Percentiles rank a stretch among this genome's conserved stretches.
phyloP scores from a whole-genome alignment of 2,329 filamentous ascomycete genomes.

The Nemania serpens region DNA sequence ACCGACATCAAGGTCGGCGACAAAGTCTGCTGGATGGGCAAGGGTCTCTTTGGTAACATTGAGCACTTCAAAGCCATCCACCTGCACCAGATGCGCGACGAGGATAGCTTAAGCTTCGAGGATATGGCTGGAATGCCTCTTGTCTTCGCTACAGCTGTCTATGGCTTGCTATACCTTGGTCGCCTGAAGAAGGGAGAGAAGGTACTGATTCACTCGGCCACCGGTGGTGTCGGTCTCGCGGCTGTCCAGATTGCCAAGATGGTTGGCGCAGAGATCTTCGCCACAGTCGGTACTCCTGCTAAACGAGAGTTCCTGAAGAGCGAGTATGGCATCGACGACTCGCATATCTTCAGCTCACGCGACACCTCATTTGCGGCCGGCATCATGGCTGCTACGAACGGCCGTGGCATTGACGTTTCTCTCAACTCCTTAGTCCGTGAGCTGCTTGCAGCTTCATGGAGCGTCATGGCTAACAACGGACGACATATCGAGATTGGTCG shows the following conservation, averaged over 20 bases:
- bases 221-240: constrained; percentile 50
- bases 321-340: constrained; percentile 40
- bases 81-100: constrained; percentile 36
- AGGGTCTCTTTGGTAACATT: constrained; percentile 44
- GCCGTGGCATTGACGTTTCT: constrained; percentile 48
- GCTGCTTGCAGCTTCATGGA: constrained; percentile 17
- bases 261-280: constrained; percentile 49
- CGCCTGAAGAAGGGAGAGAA: constrained; percentile 37
- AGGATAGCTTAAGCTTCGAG: constrained; percentile 25
- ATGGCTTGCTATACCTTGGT: constrained; percentile 45
- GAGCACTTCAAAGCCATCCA: constrained; percentile 44
- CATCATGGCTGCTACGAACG: constrained; percentile 41
- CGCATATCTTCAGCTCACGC: constrained; percentile 46
- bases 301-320: constrained; percentile 46
- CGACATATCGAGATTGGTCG: constrained; percentile 23
- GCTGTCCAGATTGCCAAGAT: constrained; percentile 48
- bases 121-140: constrained; percentile 43
- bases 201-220: constrained; percentile 51
- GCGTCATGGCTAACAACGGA: constrained; percentile 16
- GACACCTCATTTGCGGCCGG: constrained; percentile 44
- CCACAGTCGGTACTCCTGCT: constrained; percentile 43
- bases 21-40: constrained; percentile 42
- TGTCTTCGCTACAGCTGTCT: constrained; percentile 47
- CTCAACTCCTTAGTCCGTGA: constrained; percentile 49
- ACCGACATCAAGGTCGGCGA: constrained; percentile 26